Evolutionary conservation across 306 rosid genomes (phyloP).

Genomic region (Prunus armeniaca): DNA sequence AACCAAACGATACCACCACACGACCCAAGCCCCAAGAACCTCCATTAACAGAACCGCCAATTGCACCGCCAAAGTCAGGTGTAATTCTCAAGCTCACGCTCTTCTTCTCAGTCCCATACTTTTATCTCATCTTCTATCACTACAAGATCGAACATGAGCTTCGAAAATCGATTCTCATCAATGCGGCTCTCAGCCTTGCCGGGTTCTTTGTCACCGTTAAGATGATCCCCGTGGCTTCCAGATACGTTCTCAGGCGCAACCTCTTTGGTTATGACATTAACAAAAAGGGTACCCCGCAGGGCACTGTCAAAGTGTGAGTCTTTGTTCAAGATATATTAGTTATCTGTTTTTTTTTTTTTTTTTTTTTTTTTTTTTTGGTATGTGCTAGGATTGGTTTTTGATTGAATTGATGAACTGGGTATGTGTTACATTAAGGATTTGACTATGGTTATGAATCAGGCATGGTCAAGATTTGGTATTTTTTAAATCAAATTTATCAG

Average conservation of each 20-base stretch:
- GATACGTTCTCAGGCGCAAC: constrained; percentile 65
- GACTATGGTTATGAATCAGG: constrained; percentile 1
- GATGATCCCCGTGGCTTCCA: constrained; percentile 84
- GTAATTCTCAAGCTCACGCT: constrained; percentile 59
- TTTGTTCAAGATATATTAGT: neutral
- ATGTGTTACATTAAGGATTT: constrained; percentile 17
- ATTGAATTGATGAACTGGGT: neutral
- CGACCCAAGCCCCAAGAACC: constrained; percentile 27
- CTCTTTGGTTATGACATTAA: constrained; percentile 90
- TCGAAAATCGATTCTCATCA: constrained; percentile 64
- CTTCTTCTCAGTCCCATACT: constrained; percentile 53
- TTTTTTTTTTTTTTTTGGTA: neutral
- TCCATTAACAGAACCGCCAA: constrained; percentile 41
- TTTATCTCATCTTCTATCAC: constrained; percentile 56
- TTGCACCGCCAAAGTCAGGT: constrained; percentile 67
- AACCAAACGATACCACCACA: constrained; percentile 14
- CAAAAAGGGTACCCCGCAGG: constrained; percentile 83
- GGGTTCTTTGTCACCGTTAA: constrained; percentile 60
- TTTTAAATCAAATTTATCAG: neutral
- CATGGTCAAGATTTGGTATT: neutral
- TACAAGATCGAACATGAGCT: constrained; percentile 58
- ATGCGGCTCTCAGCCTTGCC: constrained; percentile 62
- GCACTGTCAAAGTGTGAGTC: constrained; percentile 79
- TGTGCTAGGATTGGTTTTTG: neutral
- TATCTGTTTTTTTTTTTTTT: neutral